These are phyloP conservation scores for Hanseniaspora pseudoguilliermondii DNA, from an alignment of 805 yeast genomes.

Conservation along the genomic window DNA sequence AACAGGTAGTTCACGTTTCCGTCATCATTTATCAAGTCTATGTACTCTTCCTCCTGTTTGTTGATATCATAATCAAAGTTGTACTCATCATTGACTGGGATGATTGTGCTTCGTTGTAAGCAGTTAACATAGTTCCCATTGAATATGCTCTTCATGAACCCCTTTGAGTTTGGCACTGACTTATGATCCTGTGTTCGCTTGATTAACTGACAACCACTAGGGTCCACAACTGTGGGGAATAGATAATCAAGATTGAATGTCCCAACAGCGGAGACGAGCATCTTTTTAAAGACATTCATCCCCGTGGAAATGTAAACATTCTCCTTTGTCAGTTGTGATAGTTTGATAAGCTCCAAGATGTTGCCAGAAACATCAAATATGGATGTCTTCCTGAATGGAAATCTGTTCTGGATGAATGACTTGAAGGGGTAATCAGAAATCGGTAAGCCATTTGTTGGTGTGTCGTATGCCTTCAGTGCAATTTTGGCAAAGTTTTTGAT, in stretches of 20 bases:
- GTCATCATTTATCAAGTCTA: constrained; percentile 13
- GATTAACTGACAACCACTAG: constrained; percentile 37
- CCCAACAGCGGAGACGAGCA: constrained; percentile 26
- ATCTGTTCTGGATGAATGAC: constrained; percentile 27
- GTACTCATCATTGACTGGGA: constrained; percentile 13
- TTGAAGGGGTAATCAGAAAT: constrained; percentile 34
- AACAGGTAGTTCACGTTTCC: constrained; percentile 29
- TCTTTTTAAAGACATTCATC: constrained; percentile 32
- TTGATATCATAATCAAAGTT: constrained; percentile 2
- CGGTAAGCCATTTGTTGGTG: constrained; percentile 43
- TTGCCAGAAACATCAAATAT: constrained; percentile 40
- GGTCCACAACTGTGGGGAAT: constrained; percentile 35
- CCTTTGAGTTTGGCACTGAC: constrained; percentile 18
- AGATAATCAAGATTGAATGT: constrained; percentile 32
- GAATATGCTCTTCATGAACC: constrained; percentile 29
- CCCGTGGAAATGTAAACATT: constrained; percentile 39
- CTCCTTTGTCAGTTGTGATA: constrained; percentile 40
- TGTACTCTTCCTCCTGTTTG: background rate
- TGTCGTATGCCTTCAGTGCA: constrained; percentile 43
- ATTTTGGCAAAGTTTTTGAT: constrained; percentile 38
- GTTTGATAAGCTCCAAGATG: constrained; percentile 39
- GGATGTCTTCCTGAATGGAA: constrained; percentile 28
- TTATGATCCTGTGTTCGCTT: constrained; percentile 25
- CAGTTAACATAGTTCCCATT: constrained; percentile 27
- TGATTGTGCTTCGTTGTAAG: constrained; percentile 21